Percentiles rank a stretch among this genome's conserved stretches.
phyloP scores from a whole-genome alignment of 192 early-diverging fungal species.

The Chytriomyces sp. region DNA sequence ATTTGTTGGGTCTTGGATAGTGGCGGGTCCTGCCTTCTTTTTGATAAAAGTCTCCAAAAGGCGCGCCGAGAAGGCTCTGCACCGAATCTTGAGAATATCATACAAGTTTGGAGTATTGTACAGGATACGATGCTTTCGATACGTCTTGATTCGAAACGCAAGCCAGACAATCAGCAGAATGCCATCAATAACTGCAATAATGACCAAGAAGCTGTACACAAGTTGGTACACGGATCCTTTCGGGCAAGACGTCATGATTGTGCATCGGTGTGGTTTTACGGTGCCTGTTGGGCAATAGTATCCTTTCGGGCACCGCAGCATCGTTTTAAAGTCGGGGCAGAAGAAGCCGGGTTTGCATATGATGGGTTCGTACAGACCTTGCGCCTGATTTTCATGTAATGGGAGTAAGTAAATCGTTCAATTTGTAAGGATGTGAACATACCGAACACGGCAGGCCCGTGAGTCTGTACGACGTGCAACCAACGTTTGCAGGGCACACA shows the following conservation, averaged over 20 bases:
- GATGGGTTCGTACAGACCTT: constrained; percentile 54
- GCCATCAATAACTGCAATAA: constrained; percentile 32
- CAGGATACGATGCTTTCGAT: no score
- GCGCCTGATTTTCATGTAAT: constrained; percentile 12
- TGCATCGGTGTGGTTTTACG: constrained; percentile 35
- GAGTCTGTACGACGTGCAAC: constrained; percentile 31
- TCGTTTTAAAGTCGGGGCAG: constrained; percentile 54
- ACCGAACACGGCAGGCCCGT: constrained; percentile 28
- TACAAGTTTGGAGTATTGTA: no score
- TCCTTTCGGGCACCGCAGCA: constrained; percentile 58
- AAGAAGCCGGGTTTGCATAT: constrained; percentile 67
- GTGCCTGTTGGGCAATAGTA: constrained; percentile 62
- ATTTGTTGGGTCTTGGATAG: neutral
- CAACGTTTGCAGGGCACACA: constrained; percentile 33
- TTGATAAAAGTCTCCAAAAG: neutral
- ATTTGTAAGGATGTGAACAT: neutral
- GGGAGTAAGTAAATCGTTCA: neutral
- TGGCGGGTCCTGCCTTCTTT: neutral
- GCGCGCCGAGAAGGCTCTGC: neutral
- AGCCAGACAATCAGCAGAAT: constrained; percentile 15
- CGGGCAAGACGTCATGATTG: constrained; percentile 43
- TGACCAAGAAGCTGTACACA: constrained; percentile 32
- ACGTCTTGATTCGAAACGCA: neutral
- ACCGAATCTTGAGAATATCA: no score
- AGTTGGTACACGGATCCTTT: constrained; percentile 31